Conservation (phyloP, 257 asterid genomes). For the Capsicum rhomboideum region DNA sequence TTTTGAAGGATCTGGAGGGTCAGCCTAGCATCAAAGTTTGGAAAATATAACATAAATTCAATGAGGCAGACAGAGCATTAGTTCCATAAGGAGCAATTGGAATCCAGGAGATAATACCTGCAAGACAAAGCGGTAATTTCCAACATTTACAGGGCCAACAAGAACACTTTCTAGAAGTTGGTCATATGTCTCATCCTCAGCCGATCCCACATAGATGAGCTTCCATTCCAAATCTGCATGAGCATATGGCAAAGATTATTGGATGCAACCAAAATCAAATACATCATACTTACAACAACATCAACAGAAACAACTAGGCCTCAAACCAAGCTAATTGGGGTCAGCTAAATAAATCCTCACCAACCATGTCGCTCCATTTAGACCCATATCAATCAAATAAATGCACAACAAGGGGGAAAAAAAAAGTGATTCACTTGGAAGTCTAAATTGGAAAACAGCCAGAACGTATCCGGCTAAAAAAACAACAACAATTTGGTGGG, state of each 20-base stretch:
- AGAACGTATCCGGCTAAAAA: neutral
- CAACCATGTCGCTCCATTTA: neutral
- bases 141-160: constrained; percentile 96
- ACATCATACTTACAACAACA: neutral
- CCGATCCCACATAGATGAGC: constrained; percentile 95
- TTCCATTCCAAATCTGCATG: constrained; percentile 98
- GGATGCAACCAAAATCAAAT: neutral
- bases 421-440: neutral
- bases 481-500: neutral
- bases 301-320: neutral
- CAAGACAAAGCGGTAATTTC: constrained; percentile 83
- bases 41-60: neutral
- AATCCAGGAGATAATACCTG: constrained; percentile 41
- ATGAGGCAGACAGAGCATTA: neutral
- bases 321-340: neutral
- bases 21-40: constrained; percentile 46
- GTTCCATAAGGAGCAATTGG: neutral
- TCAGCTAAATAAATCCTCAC: neutral
- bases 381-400: neutral
- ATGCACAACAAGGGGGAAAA: neutral
- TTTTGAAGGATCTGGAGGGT: constrained; percentile 93
- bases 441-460: neutral
- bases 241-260: neutral
- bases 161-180: constrained; percentile 95
- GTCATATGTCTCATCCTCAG: constrained; percentile 94